Conservation (phyloP, 164 flowering plant species). For the grape (Vitis vinifera) region DNA sequence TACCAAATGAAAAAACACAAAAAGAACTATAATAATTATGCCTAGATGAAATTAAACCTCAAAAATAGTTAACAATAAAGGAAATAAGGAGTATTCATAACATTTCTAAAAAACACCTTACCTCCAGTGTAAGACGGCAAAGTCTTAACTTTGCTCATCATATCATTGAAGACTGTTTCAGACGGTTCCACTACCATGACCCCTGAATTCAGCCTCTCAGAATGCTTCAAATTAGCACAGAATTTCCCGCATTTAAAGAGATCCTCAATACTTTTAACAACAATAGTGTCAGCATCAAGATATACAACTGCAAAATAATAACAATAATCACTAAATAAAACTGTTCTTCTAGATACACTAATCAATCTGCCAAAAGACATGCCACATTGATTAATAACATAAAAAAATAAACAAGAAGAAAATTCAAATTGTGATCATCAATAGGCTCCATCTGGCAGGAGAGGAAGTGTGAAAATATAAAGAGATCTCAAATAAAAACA, state of each 20-base stretch:
- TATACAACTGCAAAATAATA: slow-evolving; percentile 71
- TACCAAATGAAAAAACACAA: too few species aligned
- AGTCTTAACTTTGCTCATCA: slow-evolving; percentile 86
- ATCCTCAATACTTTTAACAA: slow-evolving; percentile 83
- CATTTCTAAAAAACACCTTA: slow-evolving; percentile 1
- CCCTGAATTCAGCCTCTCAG: slow-evolving; percentile 96
- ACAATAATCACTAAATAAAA: not conserved
- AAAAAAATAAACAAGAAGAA: too few species aligned
- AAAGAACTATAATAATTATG: too few species aligned
- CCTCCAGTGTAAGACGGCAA: slow-evolving; percentile 94
- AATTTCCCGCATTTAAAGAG: slow-evolving; percentile 90
- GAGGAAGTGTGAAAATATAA: too few species aligned
- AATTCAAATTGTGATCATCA: too few species aligned
- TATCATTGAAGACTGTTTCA: slow-evolving; percentile 69
- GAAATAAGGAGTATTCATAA: too few species aligned
- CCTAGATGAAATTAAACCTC: too few species aligned
- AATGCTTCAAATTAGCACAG: slow-evolving; percentile 97
- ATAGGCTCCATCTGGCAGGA: too few species aligned
- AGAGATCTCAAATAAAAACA: too few species aligned
- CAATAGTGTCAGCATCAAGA: slow-evolving; percentile 99
- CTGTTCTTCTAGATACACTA: too few species aligned
- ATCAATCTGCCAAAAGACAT: not conserved
- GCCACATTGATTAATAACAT: not conserved
- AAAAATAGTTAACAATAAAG: too few species aligned
- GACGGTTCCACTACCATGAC: slow-evolving; percentile 99